Base-by-base conservation (phyloP, 2,329 filamentous ascomycete genomes). In the Arthrinium puccinioides region DNA sequence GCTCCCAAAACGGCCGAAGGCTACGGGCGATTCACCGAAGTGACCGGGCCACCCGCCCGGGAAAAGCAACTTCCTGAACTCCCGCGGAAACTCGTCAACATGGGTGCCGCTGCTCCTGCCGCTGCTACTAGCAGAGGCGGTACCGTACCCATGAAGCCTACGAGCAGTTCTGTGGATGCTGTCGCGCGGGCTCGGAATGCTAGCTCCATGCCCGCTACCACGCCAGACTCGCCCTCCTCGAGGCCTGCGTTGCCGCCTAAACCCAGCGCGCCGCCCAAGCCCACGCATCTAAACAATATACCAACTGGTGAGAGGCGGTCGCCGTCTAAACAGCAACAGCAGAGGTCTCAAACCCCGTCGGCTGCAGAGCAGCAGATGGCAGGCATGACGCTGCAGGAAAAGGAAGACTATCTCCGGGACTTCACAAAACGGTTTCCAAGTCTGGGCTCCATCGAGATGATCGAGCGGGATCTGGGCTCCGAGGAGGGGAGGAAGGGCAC, bases 351-450 rank as follows among this genome's bases (percentile, higher is more conserved):
- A 45, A 33, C 40, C 44, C 45, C 42, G 15, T 45, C 45, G 38
- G 18, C 25, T 6, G 24, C 33, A 18, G 18, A 70, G 44, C 52
- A 74, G 21, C 64, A 67, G 1, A 21, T 32, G 18, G 18, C 29
- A 4, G 29, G 29, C 18, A 79, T 78, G 74, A 70, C 66, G 38
- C 55, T 63, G 4, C 64, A 69, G 45, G 72, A 81, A 49, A 76
- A 69, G 54, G 77, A 79, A 31, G 84, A 88, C 48, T 82, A 82
- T 51, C 59, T 82, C 30, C 60, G 64, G 41, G 61, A 86, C 54
- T 96, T 97, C 57, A 82, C 81, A 43, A 88, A 88, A 61, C 72
- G 87, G 41, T 96, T 88, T 60, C 90, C 90, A 1, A 94, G 84
- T 55, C 64, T 97, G 41, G 82, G 80, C 39, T 76, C 87, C 9